Base-by-base conservation (phyloP, 768 basidiomycete species). In the Xerocomellus amylosporus region DNA sequence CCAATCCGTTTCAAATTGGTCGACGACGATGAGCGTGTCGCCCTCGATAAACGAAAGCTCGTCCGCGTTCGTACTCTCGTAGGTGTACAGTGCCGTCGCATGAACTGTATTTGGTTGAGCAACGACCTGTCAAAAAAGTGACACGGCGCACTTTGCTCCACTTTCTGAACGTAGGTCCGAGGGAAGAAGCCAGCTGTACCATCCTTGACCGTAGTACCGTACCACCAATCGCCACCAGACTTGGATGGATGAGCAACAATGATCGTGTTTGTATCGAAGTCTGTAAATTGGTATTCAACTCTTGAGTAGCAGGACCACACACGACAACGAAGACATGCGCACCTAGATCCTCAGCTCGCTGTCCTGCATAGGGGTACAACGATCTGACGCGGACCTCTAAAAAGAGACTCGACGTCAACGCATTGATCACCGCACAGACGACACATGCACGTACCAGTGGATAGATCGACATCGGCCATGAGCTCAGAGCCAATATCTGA, bases 201-300 rank as follows among this genome's bases (percentile, higher is more conserved):
- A 49, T 77, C 81, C 51, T 76, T 82, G 33, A 86, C 72, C 17
- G 81, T 69, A 5, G 77, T 88, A 26, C 93, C 94, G 66, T 89
- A 90, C 91, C 93, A 96, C 97, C 97, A 99, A 58, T 93, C 91
- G 36, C 88, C 85, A 19, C 80, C 84, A 31, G 85, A 77, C 70
- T 90, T 96, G 15, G 94, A 91, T 0, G 94, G 93, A 70, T 96
- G 82, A 10, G 90, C 93, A 33, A 75, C 71, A 12, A 98, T 73
- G 47, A 94, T 78, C 22, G 85, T 64, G 68, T 98, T 93, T 65
- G 89, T 86, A 24, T 71, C 80, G 72, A 99, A 98, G 19, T 80
- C 89, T 95, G 10, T 51, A 36, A 63, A 31, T n/a, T 4, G 4
- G 15, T 7, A 20, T 4, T 31, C 30, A 5, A 52, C 39, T 28